Evolutionary conservation across 176 grass and related monocot species (phyloP).

Genomic region (Hordeum marinum): DNA sequence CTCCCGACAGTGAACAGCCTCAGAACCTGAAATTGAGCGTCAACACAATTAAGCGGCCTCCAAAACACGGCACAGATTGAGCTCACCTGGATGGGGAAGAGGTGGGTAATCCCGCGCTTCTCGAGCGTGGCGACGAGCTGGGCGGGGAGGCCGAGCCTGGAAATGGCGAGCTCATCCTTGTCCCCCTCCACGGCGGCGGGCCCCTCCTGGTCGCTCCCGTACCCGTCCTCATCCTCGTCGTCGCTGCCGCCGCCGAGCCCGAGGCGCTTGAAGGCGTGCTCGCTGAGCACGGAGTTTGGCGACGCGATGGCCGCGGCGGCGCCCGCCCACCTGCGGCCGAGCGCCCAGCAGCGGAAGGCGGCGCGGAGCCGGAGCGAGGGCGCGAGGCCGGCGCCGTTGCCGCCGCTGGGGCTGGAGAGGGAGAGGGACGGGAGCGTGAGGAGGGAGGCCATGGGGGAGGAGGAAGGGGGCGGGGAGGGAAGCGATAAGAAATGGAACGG

Average conservation of each 20-base stretch:
- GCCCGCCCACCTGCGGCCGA: conserved; percentile 28
- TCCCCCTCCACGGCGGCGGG: conserved; percentile 18
- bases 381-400: not conserved
- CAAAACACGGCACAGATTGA: not conserved
- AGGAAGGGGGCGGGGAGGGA: not conserved
- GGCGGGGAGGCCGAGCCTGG: conserved; percentile 63
- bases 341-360: conserved; percentile 35
- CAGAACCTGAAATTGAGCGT: not conserved
- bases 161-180: conserved; percentile 72
- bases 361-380: not conserved
- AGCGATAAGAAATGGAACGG: conserved; percentile 49
- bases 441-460: conserved; percentile 48
- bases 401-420: conserved; percentile 30
- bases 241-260: conserved; percentile 34
- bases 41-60: not conserved
- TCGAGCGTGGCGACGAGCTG: conserved; percentile 71
- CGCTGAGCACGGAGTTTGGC: conserved; percentile 81
- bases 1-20: not conserved
- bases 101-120: conserved; percentile 81
- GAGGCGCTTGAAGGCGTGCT: conserved; percentile 90
- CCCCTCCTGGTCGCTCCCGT: conserved; percentile 39
- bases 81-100: conserved; percentile 93
- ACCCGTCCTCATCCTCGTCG: conserved; percentile 37
- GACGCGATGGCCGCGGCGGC: conserved; percentile 50
- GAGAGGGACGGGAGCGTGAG: conserved; percentile 66